A percentile compares a stretch with the other conserved stretches of the same genome.
These are phyloP conservation scores for Xylaria sp. DNA, from an alignment of 2,329 filamentous ascomycete species.

Conservation along the genomic window DNA sequence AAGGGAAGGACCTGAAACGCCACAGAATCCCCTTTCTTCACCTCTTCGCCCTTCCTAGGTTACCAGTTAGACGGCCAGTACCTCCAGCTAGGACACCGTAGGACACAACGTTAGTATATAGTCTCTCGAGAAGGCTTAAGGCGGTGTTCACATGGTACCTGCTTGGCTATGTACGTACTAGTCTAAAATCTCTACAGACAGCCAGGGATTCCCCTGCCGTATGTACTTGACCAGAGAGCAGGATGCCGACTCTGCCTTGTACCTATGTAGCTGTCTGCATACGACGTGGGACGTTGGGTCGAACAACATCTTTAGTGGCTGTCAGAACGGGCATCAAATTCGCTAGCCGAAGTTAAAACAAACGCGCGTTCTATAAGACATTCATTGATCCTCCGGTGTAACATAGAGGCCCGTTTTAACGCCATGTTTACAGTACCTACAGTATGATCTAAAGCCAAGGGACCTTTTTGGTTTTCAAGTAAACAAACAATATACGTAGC, in stretches of 20 bases:
- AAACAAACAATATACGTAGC: slow-evolving; percentile 15
- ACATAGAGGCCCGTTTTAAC: slow-evolving; percentile 36
- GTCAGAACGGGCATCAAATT: slow-evolving; percentile 6
- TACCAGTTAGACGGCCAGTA: background rate
- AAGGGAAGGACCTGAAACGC: slow-evolving; percentile 24
- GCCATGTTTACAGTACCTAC: slow-evolving; percentile 14
- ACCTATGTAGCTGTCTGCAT: background rate
- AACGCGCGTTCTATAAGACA: slow-evolving; percentile 15
- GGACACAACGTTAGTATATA: background rate
- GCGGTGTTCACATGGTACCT: no score
- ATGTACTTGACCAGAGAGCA: background rate
- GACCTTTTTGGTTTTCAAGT: background rate
- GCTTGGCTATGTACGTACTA: no score
- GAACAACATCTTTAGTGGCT: background rate
- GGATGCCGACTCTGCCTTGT: background rate
- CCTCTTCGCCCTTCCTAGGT: slow-evolving; percentile 2
- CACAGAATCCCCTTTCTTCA: slow-evolving; percentile 19
- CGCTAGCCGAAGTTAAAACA: slow-evolving; percentile 10
- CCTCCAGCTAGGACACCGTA: background rate
- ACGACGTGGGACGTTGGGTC: background rate
- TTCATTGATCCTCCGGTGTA: slow-evolving; percentile 28
- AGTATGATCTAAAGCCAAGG: slow-evolving; percentile 24
- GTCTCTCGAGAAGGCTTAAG: background rate
- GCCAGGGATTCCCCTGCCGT: background rate
- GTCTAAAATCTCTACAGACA: background rate